These are phyloP conservation scores for Chytriomyces confervae DNA, from an alignment of 192 early-diverging fungal species.

Conservation along the genomic window DNA sequence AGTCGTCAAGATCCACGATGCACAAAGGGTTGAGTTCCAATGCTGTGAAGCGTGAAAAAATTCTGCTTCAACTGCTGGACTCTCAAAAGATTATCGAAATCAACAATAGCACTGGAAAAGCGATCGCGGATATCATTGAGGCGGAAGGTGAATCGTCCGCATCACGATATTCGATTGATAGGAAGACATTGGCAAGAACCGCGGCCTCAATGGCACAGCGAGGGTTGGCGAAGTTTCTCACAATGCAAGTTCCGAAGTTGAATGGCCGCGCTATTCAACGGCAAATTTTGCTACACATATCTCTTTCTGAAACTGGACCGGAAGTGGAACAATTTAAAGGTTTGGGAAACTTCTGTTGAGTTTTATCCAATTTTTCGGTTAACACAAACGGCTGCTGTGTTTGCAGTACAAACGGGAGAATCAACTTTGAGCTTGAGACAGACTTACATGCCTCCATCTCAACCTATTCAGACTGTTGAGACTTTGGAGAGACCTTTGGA, in stretches of 20 bases:
- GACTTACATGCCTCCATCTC: too few species aligned
- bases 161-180: slow-evolving; percentile 51
- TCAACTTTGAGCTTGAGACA: too few species aligned
- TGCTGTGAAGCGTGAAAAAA: background rate
- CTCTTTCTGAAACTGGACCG: slow-evolving; percentile 43
- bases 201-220: slow-evolving; percentile 50
- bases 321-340: slow-evolving; percentile 50
- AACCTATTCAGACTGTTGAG: background rate
- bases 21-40: background rate
- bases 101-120: slow-evolving; percentile 33
- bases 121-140: slow-evolving; percentile 11
- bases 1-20: background rate
- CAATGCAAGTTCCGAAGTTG: slow-evolving; percentile 51
- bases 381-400: too few species aligned
- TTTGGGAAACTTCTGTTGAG: background rate
- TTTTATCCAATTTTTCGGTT: background rate
- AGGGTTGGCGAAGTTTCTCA: slow-evolving; percentile 48
- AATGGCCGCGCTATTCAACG: slow-evolving; percentile 49
- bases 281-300: slow-evolving; percentile 52
- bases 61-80: background rate
- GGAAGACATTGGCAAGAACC: slow-evolving; percentile 59
- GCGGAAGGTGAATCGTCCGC: slow-evolving; percentile 11
- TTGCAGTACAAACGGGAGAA: too few species aligned
- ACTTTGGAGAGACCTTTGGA: background rate
- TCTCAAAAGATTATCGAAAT: slow-evolving; percentile 11